Base-by-base conservation (phyloP, 2,329 filamentous ascomycete species). In the Dactylellina drechsleri region DNA sequence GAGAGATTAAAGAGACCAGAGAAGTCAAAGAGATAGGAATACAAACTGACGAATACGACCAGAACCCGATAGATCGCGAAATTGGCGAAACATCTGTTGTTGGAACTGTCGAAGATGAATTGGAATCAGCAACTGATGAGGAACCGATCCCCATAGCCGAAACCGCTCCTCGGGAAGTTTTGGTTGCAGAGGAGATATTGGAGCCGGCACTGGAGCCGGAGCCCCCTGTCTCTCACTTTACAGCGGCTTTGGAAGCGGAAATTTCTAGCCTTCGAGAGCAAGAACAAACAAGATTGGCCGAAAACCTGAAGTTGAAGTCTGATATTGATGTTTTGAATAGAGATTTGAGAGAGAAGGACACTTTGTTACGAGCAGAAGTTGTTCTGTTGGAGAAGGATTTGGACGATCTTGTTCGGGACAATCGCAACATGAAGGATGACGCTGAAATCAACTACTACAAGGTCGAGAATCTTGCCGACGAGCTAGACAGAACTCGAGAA, bases 381-480 rank as follows among this genome's bases (percentile, higher is more conserved):
- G 58, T 74, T 43, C 43, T 57, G 20, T 54, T 74, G 20, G 70
- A 74, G 53, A 61, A 45, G 28, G 50, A 67, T 50, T 49, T 74
- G 5, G 70, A 74, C 26, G 70, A 74, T 8, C 57, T 74, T 40
- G 26, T 74, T 40, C 49, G 70, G 18, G 70, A 74, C 23, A 74
- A 74, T 45, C 61, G 70, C 13, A 74, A 74, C 31, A 74, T 74
- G 70, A 74, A 74, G 41, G 70, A 74, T 45, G 70, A 74, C 16
- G 70, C 70, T 12, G 70, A 74, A 54, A 74, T 74, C 45, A 74
- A 74, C 49, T 62, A 74, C 41, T 74, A 74, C 31, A 74, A 74
- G 59, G 70, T 74, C 16, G 70, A 74, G 43, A 74, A 74, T 49
- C 70, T 74, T 8, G 70, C 70, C 15, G 70, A 74, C 10, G 70